phyloP scores from a whole-genome alignment of 345 rosid genomes.

The Hypericum androsaemum region DNA sequence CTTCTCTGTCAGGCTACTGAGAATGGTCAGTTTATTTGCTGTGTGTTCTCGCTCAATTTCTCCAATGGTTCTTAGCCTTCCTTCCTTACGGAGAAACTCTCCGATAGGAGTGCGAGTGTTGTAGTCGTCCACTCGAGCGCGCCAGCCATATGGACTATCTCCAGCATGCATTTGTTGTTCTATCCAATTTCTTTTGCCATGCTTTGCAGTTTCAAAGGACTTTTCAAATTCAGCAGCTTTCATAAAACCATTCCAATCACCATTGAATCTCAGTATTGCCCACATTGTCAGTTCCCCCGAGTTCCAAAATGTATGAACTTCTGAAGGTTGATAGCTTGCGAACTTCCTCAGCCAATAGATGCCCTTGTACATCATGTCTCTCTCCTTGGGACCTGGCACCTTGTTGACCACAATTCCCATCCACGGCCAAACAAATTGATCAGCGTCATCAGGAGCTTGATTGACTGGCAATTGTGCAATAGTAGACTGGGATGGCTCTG shows the following conservation, averaged over 20 bases:
- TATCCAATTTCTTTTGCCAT: slow-evolving; percentile 49
- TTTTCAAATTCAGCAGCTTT: slow-evolving; percentile 58
- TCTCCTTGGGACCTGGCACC: slow-evolving; percentile 18
- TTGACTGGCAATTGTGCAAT: slow-evolving; percentile 16
- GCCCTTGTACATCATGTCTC: slow-evolving; percentile 15
- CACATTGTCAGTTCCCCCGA: slow-evolving; percentile 27
- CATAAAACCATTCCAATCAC: slow-evolving; percentile 54
- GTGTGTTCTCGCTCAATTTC: slow-evolving; percentile 38
- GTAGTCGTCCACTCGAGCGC: slow-evolving; percentile 66
- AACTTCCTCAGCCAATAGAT: slow-evolving; percentile 53
- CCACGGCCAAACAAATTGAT: slow-evolving; percentile 76
- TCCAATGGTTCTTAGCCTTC: slow-evolving; percentile 44
- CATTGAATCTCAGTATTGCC: slow-evolving; percentile 48
- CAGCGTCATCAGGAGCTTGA: slow-evolving; percentile 22
- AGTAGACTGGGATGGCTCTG: slow-evolving; percentile 19
- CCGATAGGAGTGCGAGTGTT: slow-evolving; percentile 51
- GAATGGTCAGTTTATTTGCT: slow-evolving; percentile 30
- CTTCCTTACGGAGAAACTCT: slow-evolving; percentile 51
- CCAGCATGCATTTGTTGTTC: slow-evolving; percentile 23
- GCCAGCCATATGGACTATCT: slow-evolving; percentile 55
- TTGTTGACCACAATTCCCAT: slow-evolving; percentile 55
- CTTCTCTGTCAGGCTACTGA: slow-evolving; percentile 38
- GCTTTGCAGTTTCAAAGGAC: slow-evolving; percentile 36
- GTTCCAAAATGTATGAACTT: slow-evolving; percentile 39
- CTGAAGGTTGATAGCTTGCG: slow-evolving; percentile 43